Evolutionary conservation across 805 yeast genomes (phyloP).

Genomic region (Barnettozyma pratensis): DNA sequence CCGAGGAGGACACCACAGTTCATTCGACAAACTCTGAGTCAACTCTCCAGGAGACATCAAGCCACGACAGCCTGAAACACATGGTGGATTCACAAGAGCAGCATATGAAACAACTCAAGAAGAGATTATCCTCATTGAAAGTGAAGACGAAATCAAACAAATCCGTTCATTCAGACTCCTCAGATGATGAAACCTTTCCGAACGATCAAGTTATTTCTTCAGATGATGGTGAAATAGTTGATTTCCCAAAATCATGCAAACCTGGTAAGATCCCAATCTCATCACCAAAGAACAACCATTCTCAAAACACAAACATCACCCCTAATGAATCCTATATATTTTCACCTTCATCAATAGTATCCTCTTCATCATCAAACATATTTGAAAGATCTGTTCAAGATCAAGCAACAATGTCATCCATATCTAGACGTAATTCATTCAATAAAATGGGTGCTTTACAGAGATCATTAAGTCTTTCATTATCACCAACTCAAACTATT

Average conservation of each 20-base stretch:
- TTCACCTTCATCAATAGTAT: constrained; percentile 4
- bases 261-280: not conserved
- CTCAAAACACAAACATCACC: not conserved
- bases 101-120: not conserved
- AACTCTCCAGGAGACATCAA: not conserved
- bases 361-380: constrained; percentile 9
- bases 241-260: not conserved
- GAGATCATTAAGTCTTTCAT: constrained; percentile 7
- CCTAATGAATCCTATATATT: not conserved
- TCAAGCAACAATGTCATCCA: constrained; percentile 7
- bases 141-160: not conserved
- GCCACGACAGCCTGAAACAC: not conserved
- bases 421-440: constrained; percentile 9
- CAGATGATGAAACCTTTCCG: not conserved
- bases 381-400: constrained; percentile 19
- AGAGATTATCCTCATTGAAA: not conserved
- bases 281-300: not conserved
- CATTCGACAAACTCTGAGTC: not conserved
- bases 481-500: constrained; percentile 1
- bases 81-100: not conserved
- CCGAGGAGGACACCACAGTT: not conserved
- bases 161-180: not conserved
- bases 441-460: constrained; percentile 5
- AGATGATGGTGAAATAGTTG: not conserved
- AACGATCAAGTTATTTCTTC: not conserved